Base-by-base conservation (phyloP, 108 stramenopile genomes). In the Skeletonema costatum region DNA sequence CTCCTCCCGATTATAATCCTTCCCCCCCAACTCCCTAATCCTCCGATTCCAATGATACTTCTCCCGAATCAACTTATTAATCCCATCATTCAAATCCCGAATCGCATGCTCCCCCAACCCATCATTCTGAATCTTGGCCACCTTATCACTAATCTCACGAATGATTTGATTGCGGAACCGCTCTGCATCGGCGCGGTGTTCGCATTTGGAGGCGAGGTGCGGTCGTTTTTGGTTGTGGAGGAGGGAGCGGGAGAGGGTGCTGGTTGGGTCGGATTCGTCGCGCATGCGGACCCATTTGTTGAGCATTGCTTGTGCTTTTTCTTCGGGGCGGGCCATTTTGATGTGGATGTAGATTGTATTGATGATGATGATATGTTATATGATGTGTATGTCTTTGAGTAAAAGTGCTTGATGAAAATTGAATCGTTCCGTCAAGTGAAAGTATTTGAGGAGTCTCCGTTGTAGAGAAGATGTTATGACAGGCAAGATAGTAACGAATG, bases 241-340 rank as follows among this genome's bases (percentile, higher is more conserved):
- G 68, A 51, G 58, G 31, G 63, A 33, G 50, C 80, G 75, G 16
- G 44, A 46, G 44, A 46, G 44, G 44, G 44, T n/a, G 44, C 16
- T n/a, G 50, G 35, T 64, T 29, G 78, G 65, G 70, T 67, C 61
- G 60, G 79, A 66, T 87, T 90, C 73, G 78, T 89, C 56, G 64
- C 96, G 91, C 94, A 98, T 95, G 25, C 86, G 84, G 53, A 93
- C 90, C 98, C 98, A 99, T 77, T 99, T 99, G 87, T 97, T 99
- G 65, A 99, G 78, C 96, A 99, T 97, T 64, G 88, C 85, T 62
- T 96, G 91, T 53, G 98, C 97, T 70, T 97, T 98, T 86, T 99
- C 98, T 64, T 97, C 98, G 38, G 97, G 97, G 61, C 98, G 92
- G 9, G 98, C 98, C 98, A 99, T 99, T 74, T 50, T 90, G 25